Base-by-base conservation (phyloP, 768 basidiomycete species). In the Trametes cubensis region DNA sequence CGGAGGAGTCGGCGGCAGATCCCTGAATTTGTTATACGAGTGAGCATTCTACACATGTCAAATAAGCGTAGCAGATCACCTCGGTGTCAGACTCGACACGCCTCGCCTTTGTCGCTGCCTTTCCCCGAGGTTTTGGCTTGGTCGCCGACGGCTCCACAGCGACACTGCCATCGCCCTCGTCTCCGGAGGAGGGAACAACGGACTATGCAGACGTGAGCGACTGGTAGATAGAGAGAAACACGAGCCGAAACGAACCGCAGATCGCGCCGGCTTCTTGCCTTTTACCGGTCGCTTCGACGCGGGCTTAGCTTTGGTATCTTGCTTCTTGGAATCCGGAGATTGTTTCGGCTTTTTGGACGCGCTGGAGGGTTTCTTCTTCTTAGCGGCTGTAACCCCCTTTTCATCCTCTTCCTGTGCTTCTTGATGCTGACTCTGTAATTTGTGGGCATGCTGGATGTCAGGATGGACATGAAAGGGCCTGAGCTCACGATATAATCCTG, bases 111-210 rank as follows among this genome's bases (percentile, higher is more conserved):
- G 42, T 38, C 3, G 40, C 13, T 4, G 48, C 50, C 34, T 44
- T 56, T 25, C 25, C 26, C 20, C 51, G 34, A n/a, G 64, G 51
- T 40, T 65, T 65, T 26, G 58, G 49, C 55, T 60, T 59, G 6
- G 45, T 21, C 21, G 30, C 25, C 23, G 38, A 53, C 15, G 42
- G 6, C 25, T 44, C 14, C 21, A 47, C 26, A 11, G 21, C 38
- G 39, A 28, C 11, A 11, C 26, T 50, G 40, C 15, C 18, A 20
- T 8, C 42, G 14, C 48, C 59, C 17, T 61, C 63, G 5, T 65
- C 63, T 10, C 56, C 59, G 5, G 63, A 65, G 3, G 46, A 39
- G 6, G 63, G 58, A 23, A 64, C 59, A 2, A 64, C 58, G 7
- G 63, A 64, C 58, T 64, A 20, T 4, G 18, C 5, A 30, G 11